These are phyloP conservation scores for Globisporangium paddicum DNA, from an alignment of 352 stramenopile genomes.

Conservation along the genomic window DNA sequence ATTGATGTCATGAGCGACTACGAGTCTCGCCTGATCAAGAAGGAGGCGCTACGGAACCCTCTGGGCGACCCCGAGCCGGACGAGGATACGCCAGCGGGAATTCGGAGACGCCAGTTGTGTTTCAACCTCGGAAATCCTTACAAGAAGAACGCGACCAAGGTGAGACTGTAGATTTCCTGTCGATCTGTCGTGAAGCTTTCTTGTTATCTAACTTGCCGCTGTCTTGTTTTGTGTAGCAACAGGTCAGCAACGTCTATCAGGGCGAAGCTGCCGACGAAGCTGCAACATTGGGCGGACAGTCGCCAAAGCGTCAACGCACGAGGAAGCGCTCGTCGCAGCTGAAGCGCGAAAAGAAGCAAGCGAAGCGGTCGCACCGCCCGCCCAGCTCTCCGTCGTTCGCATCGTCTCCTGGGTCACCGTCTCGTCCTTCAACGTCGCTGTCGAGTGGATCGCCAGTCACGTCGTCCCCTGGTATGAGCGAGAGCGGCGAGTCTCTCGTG, in stretches of 20 bases:
- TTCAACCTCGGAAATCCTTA: slow-evolving; percentile 88
- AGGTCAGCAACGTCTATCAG: slow-evolving; percentile 79
- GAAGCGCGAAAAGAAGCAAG: slow-evolving; percentile 73
- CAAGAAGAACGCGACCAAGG: slow-evolving; percentile 86
- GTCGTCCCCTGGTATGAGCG: slow-evolving; percentile 63
- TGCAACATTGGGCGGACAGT: slow-evolving; percentile 65
- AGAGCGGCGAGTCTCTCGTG: slow-evolving; percentile 53
- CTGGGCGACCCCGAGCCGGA: slow-evolving; percentile 78
- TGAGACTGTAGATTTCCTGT: slow-evolving; percentile 9
- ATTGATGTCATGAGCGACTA: slow-evolving; percentile 90
- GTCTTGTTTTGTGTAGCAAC: slow-evolving; percentile 20
- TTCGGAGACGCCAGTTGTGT: slow-evolving; percentile 70
- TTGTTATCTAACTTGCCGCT: not conserved
- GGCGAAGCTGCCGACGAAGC: slow-evolving; percentile 83
- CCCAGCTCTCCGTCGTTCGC: slow-evolving; percentile 60
- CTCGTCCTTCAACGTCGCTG: slow-evolving; percentile 46
- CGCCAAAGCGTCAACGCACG: slow-evolving; percentile 74
- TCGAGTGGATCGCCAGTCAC: slow-evolving; percentile 45
- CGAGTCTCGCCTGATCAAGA: slow-evolving; percentile 82
- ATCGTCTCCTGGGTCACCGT: slow-evolving; percentile 64
- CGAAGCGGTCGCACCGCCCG: slow-evolving; percentile 57
- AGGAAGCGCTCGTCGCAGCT: slow-evolving; percentile 83
- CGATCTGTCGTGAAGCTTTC: not conserved
- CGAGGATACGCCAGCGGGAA: slow-evolving; percentile 70
- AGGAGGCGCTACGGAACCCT: slow-evolving; percentile 82